phyloP scores from a whole-genome alignment of 768 basidiomycete species.

The Podaxis sp. region DNA sequence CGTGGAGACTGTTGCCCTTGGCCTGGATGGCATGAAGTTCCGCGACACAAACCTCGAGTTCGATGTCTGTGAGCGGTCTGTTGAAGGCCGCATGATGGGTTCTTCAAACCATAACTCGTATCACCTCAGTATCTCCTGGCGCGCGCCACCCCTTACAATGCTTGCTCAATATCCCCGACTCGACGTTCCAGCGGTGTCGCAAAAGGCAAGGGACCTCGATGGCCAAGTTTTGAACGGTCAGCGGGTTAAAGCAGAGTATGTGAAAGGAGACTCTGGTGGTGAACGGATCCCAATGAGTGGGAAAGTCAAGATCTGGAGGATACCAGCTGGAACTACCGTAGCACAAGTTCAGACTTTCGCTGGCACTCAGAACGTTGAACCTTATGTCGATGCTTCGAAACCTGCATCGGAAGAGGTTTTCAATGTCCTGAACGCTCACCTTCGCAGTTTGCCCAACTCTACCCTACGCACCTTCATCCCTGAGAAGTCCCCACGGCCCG shows the following conservation, averaged over 20 bases:
- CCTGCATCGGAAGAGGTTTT: slow-evolving; percentile 7
- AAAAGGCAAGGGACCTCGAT: slow-evolving; percentile 37
- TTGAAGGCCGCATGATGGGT: slow-evolving; percentile 39
- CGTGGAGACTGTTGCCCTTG: slow-evolving; percentile 37
- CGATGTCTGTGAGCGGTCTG: slow-evolving; percentile 38
- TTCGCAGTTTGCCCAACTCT: not conserved
- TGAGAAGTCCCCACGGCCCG: not conserved
- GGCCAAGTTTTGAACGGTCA: slow-evolving; percentile 35
- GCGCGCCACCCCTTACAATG: slow-evolving; percentile 40
- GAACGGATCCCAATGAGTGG: not conserved
- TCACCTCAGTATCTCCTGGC: slow-evolving; percentile 51
- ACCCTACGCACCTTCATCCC: slow-evolving; percentile 9
- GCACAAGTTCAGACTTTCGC: slow-evolving; percentile 5
- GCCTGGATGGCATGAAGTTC: slow-evolving; percentile 50
- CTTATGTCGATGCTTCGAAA: not conserved
- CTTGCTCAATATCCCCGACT: slow-evolving; percentile 40
- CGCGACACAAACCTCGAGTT: slow-evolving; percentile 39
- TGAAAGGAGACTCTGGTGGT: slow-evolving; percentile 27
- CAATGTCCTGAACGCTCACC: slow-evolving; percentile 10
- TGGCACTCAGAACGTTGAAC: not conserved
- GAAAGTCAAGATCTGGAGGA: slow-evolving; percentile 9
- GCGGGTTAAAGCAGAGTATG: slow-evolving; percentile 46
- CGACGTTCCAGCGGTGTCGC: slow-evolving; percentile 23
- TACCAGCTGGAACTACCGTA: not conserved
- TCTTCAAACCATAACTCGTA: slow-evolving; percentile 30